Evolutionary conservation across 805 yeast genomes (phyloP).

Genomic region (Kodamaea lidongshanica): DNA sequence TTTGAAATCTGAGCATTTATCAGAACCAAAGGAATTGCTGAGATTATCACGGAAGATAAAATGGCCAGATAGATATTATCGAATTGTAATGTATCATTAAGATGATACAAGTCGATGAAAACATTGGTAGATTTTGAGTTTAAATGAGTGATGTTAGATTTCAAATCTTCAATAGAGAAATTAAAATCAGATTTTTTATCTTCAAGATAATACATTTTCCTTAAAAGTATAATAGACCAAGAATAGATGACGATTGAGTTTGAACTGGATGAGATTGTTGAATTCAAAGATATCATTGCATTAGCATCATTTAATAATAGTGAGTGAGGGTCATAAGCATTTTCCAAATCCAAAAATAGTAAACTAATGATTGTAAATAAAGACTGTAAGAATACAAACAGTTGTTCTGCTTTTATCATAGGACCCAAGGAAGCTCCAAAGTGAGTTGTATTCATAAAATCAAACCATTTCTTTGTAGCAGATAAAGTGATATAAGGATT

Average conservation of each 20-base stretch:
- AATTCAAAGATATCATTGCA: constrained; percentile 36
- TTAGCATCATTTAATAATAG: constrained; percentile 29
- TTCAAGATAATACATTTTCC: constrained; percentile 43
- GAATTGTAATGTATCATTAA: constrained; percentile 39
- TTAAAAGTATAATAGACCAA: constrained; percentile 59
- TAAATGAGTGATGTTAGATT: constrained; percentile 21
- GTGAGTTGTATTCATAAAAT: constrained; percentile 34
- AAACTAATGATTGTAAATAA: constrained; percentile 46
- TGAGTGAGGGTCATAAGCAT: constrained; percentile 32
- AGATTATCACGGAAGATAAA: constrained; percentile 37
- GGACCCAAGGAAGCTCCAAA: constrained; percentile 24
- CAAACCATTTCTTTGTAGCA: constrained; percentile 50
- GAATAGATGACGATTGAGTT: constrained; percentile 49
- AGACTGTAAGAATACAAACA: constrained; percentile 35
- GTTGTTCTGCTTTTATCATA: constrained; percentile 19
- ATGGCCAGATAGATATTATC: constrained; percentile 49
- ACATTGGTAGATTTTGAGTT: constrained; percentile 39
- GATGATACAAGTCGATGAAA: constrained; percentile 36
- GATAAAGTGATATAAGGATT: constrained; percentile 26
- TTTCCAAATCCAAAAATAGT: constrained; percentile 51
- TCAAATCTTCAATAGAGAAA: constrained; percentile 12
- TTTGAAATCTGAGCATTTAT: constrained; percentile 41
- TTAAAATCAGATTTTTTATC: constrained; percentile 15
- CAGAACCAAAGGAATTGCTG: constrained; percentile 45
- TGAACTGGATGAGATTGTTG: constrained; percentile 29